Evolutionary conservation across 306 rosid species (phyloP), one percentile per base, ranked within the genome.

Genomic region (Betula pendula): DNA sequence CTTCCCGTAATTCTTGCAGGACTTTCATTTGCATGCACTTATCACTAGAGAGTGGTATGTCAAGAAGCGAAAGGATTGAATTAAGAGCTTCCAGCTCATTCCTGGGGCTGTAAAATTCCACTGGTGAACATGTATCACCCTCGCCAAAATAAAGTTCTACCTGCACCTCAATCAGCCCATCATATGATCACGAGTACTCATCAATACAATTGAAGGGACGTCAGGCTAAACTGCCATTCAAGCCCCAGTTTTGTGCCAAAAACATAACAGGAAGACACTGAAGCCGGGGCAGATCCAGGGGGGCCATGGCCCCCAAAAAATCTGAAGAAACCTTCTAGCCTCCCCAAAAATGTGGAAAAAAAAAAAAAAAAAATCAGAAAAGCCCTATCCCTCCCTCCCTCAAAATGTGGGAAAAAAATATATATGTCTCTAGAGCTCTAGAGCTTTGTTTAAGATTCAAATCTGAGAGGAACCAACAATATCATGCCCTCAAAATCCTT

Each of bases 141-240:
- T 80, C 92, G 42, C 81, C 85, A 88, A 92, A 95, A 88, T 95
- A 95, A 75, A 95, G 94, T 67, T 95, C 96, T 81, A 80, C 80
- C 98, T 95, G 92, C 83, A 88, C 29, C 67, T 49, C 77, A 75
- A 50, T 76, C 53, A 66, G 77, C 78, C 70, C 71, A 55, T 80
- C 52, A 70, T 79, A 49, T 65, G 67, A 59, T 73, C 75, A 82
- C 31, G 80, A 82, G 75, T 80, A 52, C n/a, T 59, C 5, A 9
- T 79, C 60, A 75, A 75, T 49, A 72, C 71, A 72, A 62, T 51
- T 53, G 40, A 62, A 63, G 24, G 44, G 55, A 33, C 43, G 31
- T 66, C 12, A 45, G 38, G 63, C 17, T n/a, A 29, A 44, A 19
- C 29, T 45, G 75, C 42, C 66, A 60, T 77, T 69, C 33, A 53